These are phyloP conservation scores for Naganishia sp. DNA, from an alignment of 1,284 basidiomycete genomes.

Conservation along the genomic window DNA sequence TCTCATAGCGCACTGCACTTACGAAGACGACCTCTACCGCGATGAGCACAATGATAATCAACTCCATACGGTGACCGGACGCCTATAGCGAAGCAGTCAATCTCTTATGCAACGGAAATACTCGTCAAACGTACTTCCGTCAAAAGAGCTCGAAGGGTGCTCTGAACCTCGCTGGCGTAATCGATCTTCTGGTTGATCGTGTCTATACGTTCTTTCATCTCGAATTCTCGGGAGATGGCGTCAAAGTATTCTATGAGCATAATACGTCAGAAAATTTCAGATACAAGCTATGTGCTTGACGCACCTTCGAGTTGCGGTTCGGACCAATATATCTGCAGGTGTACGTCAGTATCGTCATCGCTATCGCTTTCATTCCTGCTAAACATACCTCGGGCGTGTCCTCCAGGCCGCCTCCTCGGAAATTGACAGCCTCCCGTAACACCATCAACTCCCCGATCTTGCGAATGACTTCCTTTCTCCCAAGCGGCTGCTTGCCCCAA, in stretches of 20 bases:
- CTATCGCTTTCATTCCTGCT: neutral
- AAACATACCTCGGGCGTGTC: conserved; percentile 65
- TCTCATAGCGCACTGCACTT: conserved; percentile 46
- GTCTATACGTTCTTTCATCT: conserved; percentile 74
- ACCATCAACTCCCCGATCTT: conserved; percentile 85
- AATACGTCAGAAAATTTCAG: neutral
- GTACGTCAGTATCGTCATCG: neutral
- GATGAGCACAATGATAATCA: conserved; percentile 85
- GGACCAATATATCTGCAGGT: conserved; percentile 75
- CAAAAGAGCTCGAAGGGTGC: conserved; percentile 66
- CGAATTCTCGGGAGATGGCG: conserved; percentile 73
- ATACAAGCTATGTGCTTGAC: conserved; percentile 35
- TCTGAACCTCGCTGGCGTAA: conserved; percentile 77
- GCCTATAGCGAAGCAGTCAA: conserved; percentile 58
- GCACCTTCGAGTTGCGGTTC: conserved; percentile 81
- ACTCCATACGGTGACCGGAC: conserved; percentile 82
- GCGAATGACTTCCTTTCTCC: conserved; percentile 74
- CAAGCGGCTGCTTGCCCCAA: conserved; percentile 78
- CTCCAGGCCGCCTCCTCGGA: conserved; percentile 82
- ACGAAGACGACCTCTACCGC: conserved; percentile 87
- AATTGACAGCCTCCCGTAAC: conserved; percentile 81
- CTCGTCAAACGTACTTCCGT: conserved; percentile 62
- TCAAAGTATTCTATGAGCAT: conserved; percentile 71
- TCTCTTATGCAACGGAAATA: neutral
- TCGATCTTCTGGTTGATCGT: conserved; percentile 89